phyloP scores from a whole-genome alignment of 2,329 filamentous ascomycete species.

The Arthrinium phaeospermum region DNA sequence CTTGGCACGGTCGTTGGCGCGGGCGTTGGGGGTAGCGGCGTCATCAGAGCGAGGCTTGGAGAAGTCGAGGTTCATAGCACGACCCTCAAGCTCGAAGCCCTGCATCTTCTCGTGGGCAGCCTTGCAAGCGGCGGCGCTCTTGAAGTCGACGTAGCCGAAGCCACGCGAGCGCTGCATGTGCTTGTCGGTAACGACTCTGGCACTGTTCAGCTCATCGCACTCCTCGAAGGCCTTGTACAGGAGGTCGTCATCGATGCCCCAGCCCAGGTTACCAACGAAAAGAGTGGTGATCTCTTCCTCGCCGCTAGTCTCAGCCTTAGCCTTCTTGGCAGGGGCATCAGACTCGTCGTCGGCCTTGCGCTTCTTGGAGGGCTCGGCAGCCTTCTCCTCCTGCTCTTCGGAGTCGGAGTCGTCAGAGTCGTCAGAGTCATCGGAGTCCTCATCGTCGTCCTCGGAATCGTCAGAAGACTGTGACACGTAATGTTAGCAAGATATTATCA shows the following conservation, averaged over 20 bases:
- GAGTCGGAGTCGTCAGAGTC: slow-evolving; percentile 40
- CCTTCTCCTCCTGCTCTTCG: slow-evolving; percentile 48
- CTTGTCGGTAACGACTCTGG: slow-evolving; percentile 84
- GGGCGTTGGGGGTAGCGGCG: slow-evolving; percentile 55
- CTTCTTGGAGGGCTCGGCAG: slow-evolving; percentile 60
- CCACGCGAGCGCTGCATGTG: slow-evolving; percentile 83
- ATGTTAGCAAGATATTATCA: slow-evolving; percentile 15
- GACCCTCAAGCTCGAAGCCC: slow-evolving; percentile 75
- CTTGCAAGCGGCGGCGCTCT: slow-evolving; percentile 67
- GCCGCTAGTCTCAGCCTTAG: slow-evolving; percentile 62
- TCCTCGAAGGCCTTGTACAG: slow-evolving; percentile 82
- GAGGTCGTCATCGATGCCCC: slow-evolving; percentile 86
- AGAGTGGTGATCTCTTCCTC: slow-evolving; percentile 65
- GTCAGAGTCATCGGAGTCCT: slow-evolving; percentile 36
- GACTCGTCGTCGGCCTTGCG: slow-evolving; percentile 66
- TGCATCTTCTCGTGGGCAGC: slow-evolving; percentile 79
- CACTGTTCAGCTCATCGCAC: slow-evolving; percentile 74
- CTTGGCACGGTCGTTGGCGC: slow-evolving; percentile 67
- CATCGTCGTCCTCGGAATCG: slow-evolving; percentile 34
- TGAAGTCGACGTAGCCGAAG: slow-evolving; percentile 93
- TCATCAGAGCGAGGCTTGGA: slow-evolving; percentile 67
- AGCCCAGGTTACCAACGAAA: slow-evolving; percentile 89
- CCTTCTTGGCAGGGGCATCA: slow-evolving; percentile 65
- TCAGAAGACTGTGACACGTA: slow-evolving; percentile 31
- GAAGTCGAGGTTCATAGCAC: slow-evolving; percentile 79